Conservation (phyloP, 129 eudicot genomes). For the Heracleum sosnowskyi region DNA sequence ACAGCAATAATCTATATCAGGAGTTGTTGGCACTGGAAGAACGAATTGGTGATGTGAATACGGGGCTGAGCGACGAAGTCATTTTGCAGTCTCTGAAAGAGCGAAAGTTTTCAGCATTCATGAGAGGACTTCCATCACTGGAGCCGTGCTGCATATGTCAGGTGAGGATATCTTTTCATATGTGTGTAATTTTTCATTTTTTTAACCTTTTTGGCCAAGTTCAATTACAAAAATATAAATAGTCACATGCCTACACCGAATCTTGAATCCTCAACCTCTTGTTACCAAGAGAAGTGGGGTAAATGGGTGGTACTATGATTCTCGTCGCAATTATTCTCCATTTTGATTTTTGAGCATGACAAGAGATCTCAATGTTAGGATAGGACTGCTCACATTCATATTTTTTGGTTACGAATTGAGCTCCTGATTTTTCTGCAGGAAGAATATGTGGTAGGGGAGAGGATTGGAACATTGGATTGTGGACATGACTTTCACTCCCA, state of each 20-base stretch:
- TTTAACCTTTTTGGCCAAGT: neutral
- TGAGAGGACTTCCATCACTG: constrained; percentile 25
- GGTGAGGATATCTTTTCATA: constrained; percentile 25
- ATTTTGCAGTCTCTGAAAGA: constrained; percentile 44
- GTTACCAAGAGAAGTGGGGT: neutral
- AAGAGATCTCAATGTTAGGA: neutral
- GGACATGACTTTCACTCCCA: constrained; percentile 83
- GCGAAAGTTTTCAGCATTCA: constrained; percentile 36
- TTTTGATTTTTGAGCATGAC: neutral
- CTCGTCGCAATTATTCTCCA: neutral
- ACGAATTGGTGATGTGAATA: constrained; percentile 69
- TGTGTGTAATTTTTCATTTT: neutral
- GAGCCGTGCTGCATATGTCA: constrained; percentile 67
- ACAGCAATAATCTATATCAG: constrained; percentile 23
- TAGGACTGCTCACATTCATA: neutral
- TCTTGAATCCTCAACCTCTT: neutral
- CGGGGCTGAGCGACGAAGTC: constrained; percentile 64
- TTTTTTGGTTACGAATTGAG: neutral
- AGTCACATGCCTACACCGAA: neutral
- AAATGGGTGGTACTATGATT: neutral
- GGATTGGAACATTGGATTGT: constrained; percentile 70
- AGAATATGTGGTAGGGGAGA: constrained; percentile 63
- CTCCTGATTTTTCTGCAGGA: constrained; percentile 44
- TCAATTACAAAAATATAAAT: neutral
- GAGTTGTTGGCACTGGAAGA: constrained; percentile 80